These are phyloP conservation scores for Schizophyllum commune DNA, from an alignment of 1,284 basidiomycete genomes.

Conservation along the genomic window DNA sequence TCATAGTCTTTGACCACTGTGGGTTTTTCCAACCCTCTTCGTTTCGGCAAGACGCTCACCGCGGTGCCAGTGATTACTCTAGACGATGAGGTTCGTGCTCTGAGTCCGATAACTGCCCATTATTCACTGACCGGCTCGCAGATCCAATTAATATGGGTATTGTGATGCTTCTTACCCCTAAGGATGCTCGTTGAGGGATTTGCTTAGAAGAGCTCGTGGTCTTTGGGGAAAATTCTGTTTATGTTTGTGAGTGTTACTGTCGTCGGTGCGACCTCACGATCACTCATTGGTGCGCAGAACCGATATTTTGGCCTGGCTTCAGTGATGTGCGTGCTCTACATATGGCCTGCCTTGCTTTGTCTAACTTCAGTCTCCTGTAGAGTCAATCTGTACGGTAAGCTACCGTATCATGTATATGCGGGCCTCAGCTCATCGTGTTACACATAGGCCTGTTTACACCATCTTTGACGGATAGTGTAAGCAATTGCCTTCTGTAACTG, in stretches of 20 bases:
- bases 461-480: constrained; percentile 20
- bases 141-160: constrained; percentile 49
- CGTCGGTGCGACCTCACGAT: neutral
- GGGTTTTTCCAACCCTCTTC: constrained; percentile 14
- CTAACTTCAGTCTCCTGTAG: neutral
- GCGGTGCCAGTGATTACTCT: constrained; percentile 40
- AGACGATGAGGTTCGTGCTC: constrained; percentile 38
- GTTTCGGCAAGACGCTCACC: neutral
- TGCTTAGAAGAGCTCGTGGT: constrained; percentile 39
- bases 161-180: neutral
- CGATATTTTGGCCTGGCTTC: constrained; percentile 45
- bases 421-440: constrained; percentile 14
- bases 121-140: constrained; percentile 14
- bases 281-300: constrained; percentile 29
- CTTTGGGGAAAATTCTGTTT: constrained; percentile 42
- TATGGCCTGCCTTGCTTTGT: neutral
- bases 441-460: constrained; percentile 24
- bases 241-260: constrained; percentile 33
- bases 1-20: constrained; percentile 49
- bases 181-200: constrained; percentile 3
- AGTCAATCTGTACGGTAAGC: neutral
- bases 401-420: neutral
- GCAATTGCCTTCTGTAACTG: constrained; percentile 10
- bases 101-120: neutral
- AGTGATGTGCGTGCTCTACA: constrained; percentile 34